A percentile compares a stretch with the other conserved stretches of the same genome.
phyloP scores from a whole-genome alignment of 148 eudicot species.

The Rhododendron williamsianum region DNA sequence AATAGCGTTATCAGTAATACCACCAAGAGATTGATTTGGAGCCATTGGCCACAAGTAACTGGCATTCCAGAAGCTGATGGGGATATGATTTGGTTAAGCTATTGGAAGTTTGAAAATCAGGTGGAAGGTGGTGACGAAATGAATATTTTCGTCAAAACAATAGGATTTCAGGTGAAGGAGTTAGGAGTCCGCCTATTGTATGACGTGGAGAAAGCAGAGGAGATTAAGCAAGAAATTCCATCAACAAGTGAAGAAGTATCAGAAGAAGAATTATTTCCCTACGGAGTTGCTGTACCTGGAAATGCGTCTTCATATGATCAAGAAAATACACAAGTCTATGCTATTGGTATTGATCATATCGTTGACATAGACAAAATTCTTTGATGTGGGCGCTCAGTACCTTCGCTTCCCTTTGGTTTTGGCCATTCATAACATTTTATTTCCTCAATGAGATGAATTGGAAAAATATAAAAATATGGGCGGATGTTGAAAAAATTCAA shows the following conservation, averaged over 20 bases:
- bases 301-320: not conserved
- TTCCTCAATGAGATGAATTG: too few relatives aligned
- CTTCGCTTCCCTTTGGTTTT: too few relatives aligned
- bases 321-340: not conserved
- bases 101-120: constrained; percentile 4
- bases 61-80: too few relatives aligned
- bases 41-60: too few relatives aligned
- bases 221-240: not conserved
- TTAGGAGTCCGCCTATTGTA: not conserved
- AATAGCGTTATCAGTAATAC: too few relatives aligned
- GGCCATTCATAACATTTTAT: too few relatives aligned
- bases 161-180: not conserved
- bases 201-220: not conserved
- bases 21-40: too few relatives aligned
- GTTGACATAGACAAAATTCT: too few relatives aligned
- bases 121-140: constrained; percentile 2
- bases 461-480: too few relatives aligned
- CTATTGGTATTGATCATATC: not conserved
- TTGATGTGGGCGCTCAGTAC: too few relatives aligned
- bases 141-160: not conserved
- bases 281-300: not conserved
- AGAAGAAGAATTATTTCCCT: not conserved
- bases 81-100: not conserved
- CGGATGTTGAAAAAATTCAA: too few relatives aligned
- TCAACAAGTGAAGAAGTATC: not conserved